Base-by-base conservation (phyloP, 2,329 filamentous ascomycete species). In the Cyclaneusma minus region DNA sequence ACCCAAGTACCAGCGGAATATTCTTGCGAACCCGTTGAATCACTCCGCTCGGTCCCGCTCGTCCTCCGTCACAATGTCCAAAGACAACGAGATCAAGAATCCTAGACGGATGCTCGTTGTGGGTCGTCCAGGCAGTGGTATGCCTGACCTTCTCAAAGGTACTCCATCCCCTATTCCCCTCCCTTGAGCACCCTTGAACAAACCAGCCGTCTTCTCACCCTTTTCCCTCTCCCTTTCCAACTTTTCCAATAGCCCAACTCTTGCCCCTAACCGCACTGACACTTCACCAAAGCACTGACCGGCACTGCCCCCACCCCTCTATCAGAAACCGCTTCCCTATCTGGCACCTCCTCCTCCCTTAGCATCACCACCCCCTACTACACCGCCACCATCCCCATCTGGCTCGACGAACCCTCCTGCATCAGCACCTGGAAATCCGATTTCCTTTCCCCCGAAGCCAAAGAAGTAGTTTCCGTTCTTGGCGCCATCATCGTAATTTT, bases 351-450 rank as follows among this genome's bases (percentile, higher is more conserved):
- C 10, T 71, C 76, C 39, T 45, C 50, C 22, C 57, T 72, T 16
- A 32, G 49, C 6, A 50, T 78, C 29, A 56, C 57, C 33, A 78
- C 69, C 12, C 40, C 54, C 9, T 78, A 78, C 53, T 78, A 77
- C 52, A 58, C 50, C 13, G 60, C 68, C 28, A 55, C 55, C 0
- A 54, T 78, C 3, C 69, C 72, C 22, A 56, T 78, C 36, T 79
- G 73, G 73, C 56, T 78, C n/a, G 73, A 79, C 41, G 55, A 73
- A 23, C 56, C 73, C 31, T 40, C 54, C 5, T 50, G 55, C 4
- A 35, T 44, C 2, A 12, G 29, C 7, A 22, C 24, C 18, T 78
- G 72, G 72, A 54, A 65, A 1, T 44, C 45, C 2, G 62, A 64
- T 0, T 78, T 77, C 38, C 56, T 75, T 2, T 60, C 62, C 0